These are phyloP conservation scores for Coniferiporia sulphurascens DNA, from an alignment of 1,284 basidiomycete species.

Conservation along the genomic window DNA sequence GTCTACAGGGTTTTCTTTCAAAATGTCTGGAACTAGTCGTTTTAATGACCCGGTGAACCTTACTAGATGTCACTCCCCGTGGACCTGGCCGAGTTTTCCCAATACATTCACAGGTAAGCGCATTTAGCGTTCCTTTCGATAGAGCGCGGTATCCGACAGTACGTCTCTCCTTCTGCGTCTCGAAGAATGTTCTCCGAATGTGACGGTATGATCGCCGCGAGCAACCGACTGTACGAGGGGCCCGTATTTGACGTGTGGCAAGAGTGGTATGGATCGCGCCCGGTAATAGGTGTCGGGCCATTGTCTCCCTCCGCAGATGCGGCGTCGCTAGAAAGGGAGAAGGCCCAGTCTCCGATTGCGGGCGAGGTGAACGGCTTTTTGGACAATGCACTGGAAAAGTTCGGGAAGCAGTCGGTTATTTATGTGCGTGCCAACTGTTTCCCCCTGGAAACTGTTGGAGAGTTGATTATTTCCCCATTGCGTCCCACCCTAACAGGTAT, in stretches of 20 bases:
- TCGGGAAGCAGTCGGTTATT: constrained; percentile 12
- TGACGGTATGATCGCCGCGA: constrained; percentile 3
- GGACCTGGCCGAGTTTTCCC: not conserved
- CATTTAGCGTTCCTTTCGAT: not conserved
- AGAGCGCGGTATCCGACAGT: not conserved
- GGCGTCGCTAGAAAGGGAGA: constrained; percentile 1
- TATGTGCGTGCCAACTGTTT: constrained; percentile 3
- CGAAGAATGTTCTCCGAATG: constrained; percentile 10
- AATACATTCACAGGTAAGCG: constrained; percentile 3
- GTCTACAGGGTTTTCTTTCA: not conserved
- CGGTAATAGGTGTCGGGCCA: constrained; percentile 2
- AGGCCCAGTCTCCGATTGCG: not conserved
- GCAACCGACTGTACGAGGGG: constrained; percentile 1
- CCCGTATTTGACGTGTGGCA: constrained; percentile 1
- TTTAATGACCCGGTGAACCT: no score
- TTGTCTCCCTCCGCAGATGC: not conserved
- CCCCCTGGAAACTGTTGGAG: no score
- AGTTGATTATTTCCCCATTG: no score
- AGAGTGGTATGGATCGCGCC: constrained; percentile 2
- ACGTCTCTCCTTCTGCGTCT: not conserved
- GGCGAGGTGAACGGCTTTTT: constrained; percentile 5
- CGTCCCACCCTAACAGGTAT: constrained; percentile 6
- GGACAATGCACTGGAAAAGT: constrained; percentile 7
- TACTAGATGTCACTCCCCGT: not conserved
- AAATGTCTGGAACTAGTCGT: not conserved